These are phyloP conservation scores for Eimeria falciformis DNA, from an alignment of 169 alveolate species.

Conservation along the genomic window DNA sequence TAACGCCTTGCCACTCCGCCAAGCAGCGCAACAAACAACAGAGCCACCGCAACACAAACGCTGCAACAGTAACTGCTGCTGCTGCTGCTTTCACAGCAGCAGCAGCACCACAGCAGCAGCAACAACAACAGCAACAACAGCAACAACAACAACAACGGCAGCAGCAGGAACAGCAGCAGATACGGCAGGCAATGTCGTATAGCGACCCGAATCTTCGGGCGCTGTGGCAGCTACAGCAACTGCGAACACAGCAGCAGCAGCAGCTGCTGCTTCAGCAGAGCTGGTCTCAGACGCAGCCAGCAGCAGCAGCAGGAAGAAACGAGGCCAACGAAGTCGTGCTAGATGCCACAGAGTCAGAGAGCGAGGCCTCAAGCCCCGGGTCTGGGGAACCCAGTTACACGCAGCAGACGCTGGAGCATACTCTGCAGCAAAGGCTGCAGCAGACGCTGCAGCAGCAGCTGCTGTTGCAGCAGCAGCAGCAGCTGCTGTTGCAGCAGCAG, in stretches of 20 bases:
- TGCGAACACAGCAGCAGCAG: conserved; percentile 65
- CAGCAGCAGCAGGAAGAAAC: background rate
- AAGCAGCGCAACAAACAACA: background rate
- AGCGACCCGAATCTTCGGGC: background rate
- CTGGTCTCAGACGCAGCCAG: background rate
- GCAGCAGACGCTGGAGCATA: background rate
- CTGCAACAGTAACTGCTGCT: background rate
- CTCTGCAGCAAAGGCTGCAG: background rate
- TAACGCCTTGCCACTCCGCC: background rate
- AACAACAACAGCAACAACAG: background rate
- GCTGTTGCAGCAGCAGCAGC: too few relatives aligned
- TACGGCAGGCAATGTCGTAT: background rate
- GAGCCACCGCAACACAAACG: background rate
- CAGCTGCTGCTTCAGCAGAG: conserved; percentile 51
- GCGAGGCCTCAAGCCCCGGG: background rate
- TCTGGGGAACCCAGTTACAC: background rate
- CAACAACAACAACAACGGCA: conserved; percentile 18
- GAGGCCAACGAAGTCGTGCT: background rate
- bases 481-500: too few relatives aligned
- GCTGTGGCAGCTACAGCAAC: conserved; percentile 24
- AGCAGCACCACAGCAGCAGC: background rate
- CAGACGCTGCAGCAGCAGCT: background rate
- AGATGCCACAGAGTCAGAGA: background rate
- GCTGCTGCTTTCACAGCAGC: conserved; percentile 1
- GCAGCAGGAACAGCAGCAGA: conserved; percentile 51